phyloP scores from a whole-genome alignment of 805 yeast genomes.

The Cyberlindnera mrakii region DNA sequence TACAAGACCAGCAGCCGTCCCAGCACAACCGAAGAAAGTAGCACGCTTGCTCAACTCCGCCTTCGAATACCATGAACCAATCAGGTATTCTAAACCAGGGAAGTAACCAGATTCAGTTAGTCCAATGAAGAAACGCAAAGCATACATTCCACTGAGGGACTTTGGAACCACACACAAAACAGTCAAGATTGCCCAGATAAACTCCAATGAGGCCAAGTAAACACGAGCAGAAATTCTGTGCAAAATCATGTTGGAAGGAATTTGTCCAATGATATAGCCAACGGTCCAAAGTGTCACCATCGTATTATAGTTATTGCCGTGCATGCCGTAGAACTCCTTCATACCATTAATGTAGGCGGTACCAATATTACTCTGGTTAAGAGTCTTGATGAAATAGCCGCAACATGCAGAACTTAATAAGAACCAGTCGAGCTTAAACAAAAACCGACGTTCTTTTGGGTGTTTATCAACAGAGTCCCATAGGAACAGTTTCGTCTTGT shows the following conservation, averaged over 20 bases:
- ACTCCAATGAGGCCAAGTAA: constrained; percentile 38
- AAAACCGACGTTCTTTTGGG: constrained; percentile 29
- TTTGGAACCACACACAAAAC: constrained; percentile 27
- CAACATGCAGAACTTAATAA: constrained; percentile 35
- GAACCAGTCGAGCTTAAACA: constrained; percentile 33
- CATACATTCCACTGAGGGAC: constrained; percentile 25
- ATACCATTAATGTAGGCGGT: constrained; percentile 44
- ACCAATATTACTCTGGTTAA: constrained; percentile 36
- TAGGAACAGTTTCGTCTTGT: constrained; percentile 6
- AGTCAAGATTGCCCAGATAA: constrained; percentile 38
- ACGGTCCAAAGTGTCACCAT: constrained; percentile 39
- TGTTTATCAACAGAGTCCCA: constrained; percentile 32
- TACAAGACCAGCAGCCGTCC: constrained; percentile 30
- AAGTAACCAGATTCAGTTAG: constrained; percentile 43
- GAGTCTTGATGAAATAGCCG: constrained; percentile 41
- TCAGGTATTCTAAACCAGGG: constrained; percentile 39
- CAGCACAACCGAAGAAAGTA: constrained; percentile 28
- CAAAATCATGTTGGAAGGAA: constrained; percentile 40
- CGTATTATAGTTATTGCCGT: constrained; percentile 36
- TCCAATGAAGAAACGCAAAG: constrained; percentile 35
- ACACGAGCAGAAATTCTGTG: constrained; percentile 38
- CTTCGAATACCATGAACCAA: constrained; percentile 32
- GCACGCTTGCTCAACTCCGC: constrained; percentile 32
- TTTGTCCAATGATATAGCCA: constrained; percentile 45
- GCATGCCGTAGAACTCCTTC: constrained; percentile 37